phyloP scores from a whole-genome alignment of 1,284 basidiomycete genomes.

The Microbotryum silenes-acaulis region DNA sequence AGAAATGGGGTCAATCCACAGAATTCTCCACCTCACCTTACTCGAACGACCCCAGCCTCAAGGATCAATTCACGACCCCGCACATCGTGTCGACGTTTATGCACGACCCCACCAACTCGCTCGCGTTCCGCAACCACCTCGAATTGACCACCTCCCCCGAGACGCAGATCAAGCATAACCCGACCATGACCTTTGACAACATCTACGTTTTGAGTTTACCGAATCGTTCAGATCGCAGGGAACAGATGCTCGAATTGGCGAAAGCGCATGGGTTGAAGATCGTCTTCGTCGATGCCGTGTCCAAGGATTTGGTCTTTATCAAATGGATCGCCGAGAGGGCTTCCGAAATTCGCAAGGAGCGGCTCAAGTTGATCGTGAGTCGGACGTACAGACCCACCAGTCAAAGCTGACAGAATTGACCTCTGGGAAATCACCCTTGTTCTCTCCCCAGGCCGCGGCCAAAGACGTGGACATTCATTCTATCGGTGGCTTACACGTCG shows the following conservation, averaged over 20 bases:
- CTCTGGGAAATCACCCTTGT: background rate
- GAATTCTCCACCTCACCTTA: background rate
- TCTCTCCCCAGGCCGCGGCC: conserved; percentile 3
- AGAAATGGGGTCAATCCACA: background rate
- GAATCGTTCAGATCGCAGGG: conserved; percentile 30
- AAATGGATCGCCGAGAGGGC: conserved; percentile 37
- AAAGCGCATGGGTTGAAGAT: conserved; percentile 32
- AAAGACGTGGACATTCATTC: background rate
- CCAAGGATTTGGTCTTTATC: conserved; percentile 30
- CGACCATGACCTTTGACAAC: conserved; percentile 33
- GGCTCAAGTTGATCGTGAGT: conserved; percentile 24
- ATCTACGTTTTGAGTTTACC: conserved; percentile 38
- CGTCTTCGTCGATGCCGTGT: conserved; percentile 34
- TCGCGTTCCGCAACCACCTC: conserved; percentile 24
- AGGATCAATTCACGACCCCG: no score
- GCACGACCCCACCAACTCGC: background rate
- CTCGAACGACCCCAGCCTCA: background rate
- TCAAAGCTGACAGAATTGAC: no score
- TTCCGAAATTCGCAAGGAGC: conserved; percentile 24
- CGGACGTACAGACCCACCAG: background rate
- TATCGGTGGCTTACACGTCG: conserved; percentile 28
- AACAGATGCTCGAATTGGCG: conserved; percentile 32
- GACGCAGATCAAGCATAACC: conserved; percentile 16
- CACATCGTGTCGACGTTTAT: background rate
- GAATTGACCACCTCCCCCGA: conserved; percentile 24